Base-by-base conservation (phyloP, 768 basidiomycete genomes). In the Tulasnella sp. region DNA sequence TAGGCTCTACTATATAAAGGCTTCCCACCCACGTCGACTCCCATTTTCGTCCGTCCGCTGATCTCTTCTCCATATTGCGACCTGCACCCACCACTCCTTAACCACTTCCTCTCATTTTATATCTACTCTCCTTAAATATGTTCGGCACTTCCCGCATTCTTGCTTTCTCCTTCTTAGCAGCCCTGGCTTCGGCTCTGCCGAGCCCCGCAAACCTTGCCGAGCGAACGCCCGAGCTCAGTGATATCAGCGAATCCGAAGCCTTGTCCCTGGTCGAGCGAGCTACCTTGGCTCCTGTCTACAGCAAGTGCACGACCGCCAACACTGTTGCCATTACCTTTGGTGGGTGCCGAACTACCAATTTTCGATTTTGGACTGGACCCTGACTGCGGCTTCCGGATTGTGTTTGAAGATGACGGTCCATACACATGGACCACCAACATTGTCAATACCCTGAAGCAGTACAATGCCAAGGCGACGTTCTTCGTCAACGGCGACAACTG, bases 321-420 rank as follows among this genome's bases (percentile, higher is more conserved):
- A 69, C 68, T 15, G 39, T 69, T 3, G 68, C 68, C 22, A 36
- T 69, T 31, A 40, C 68, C 6, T 69, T 69, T n/a, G 68, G 68
- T 69, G n/a, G 17, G 68, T 36, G 39, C 52, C 17, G 42, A 8
- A 8, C n/a, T 58, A 22, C 2, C 3, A n/a, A 4, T 58, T 58
- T 58, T 8, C 52, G n/a, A 22, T n/a, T 7, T 25, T 58, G 54
- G n/a, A 58, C 54, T n/a, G 54, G n/a, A 58, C 78, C 34, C 31
- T 42, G 42, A 42, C 42, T 31, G 75, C 72, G 54, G n/a, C 54
- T n/a, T 58, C 8, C 11, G 25, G 3, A 22, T 22, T 3, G 42
- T 25, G 42, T n/a, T 11, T 3, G n/a, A n/a, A 69, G 78, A 78
- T 72, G 76, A 78, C 40, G 78, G 78, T 25, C 71, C 76, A 9